Percentiles rank a stretch among this genome's conserved stretches.
These are phyloP conservation scores for Pythium aristosporum DNA, from an alignment of 352 stramenopile species.

Conservation along the genomic window DNA sequence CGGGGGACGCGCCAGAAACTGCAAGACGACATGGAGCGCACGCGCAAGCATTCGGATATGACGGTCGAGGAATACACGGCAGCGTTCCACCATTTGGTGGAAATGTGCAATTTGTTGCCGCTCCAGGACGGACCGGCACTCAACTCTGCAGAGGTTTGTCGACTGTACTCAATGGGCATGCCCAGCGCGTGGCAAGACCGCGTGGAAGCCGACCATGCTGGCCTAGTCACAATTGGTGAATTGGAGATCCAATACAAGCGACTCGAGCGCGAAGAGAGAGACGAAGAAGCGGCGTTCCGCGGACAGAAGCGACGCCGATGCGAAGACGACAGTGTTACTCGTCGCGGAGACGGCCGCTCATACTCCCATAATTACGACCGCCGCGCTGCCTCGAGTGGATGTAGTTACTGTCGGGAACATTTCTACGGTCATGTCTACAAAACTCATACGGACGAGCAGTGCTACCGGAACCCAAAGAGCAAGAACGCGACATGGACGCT, in stretches of 20 bases:
- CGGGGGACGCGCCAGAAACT: not conserved
- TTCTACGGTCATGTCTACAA: not conserved
- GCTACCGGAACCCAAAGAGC: conserved; percentile 2
- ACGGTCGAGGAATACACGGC: conserved; percentile 1
- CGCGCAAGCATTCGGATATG: not conserved
- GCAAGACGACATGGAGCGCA: not conserved
- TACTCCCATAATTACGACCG: not conserved
- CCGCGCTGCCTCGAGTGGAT: not conserved
- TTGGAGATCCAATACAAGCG: not conserved
- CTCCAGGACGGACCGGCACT: conserved; percentile 1
- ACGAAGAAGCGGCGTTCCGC: not conserved
- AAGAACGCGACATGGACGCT: not conserved
- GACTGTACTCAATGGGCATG: not conserved
- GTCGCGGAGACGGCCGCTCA: not conserved
- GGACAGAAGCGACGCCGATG: not conserved
- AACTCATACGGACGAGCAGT: conserved; percentile 1
- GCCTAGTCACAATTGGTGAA: not conserved
- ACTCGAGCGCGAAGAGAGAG: not conserved
- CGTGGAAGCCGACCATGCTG: not conserved
- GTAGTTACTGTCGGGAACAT: conserved; percentile 1
- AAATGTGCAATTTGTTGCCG: conserved; percentile 2
- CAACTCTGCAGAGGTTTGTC: not conserved
- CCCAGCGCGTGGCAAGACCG: not conserved
- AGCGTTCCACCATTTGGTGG: not conserved
- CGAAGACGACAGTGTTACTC: not conserved